These are phyloP conservation scores for Phaseolus lunatus DNA, from an alignment of 306 rosid species.

Conservation along the genomic window DNA sequence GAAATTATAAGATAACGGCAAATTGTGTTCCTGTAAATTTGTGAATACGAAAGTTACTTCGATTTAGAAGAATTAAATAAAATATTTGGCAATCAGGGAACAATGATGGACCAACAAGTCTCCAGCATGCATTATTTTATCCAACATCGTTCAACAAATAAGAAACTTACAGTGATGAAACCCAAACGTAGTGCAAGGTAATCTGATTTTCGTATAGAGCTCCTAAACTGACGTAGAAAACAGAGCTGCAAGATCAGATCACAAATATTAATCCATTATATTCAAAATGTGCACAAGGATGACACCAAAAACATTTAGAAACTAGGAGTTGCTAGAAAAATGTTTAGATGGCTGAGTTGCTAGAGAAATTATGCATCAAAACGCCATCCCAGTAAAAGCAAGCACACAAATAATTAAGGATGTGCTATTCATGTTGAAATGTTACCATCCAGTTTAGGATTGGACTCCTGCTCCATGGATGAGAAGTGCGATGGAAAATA, in stretches of 20 bases:
- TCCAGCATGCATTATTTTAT: not conserved
- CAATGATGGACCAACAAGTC: not conserved
- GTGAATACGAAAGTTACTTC: slow-evolving; percentile 12
- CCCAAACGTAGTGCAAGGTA: slow-evolving; percentile 96
- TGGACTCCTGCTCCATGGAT: slow-evolving; percentile 97
- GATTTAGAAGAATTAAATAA: not conserved
- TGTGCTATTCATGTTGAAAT: slow-evolving; percentile 26
- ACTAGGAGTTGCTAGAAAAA: slow-evolving; percentile 27
- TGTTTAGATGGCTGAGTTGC: slow-evolving; percentile 23
- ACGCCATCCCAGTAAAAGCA: not conserved
- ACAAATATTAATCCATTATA: slow-evolving; percentile 36
- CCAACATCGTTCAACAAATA: not conserved
- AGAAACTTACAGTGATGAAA: slow-evolving; percentile 76
- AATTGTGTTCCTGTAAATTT: slow-evolving; percentile 75
- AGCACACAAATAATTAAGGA: not conserved
- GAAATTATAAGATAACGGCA: slow-evolving; percentile 83
- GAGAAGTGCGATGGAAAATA: slow-evolving; percentile 90
- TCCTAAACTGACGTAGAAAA: slow-evolving; percentile 87
- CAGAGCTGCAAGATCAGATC: slow-evolving; percentile 76
- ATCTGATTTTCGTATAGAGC: slow-evolving; percentile 82
- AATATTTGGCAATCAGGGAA: not conserved
- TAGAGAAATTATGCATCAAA: not conserved
- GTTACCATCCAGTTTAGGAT: slow-evolving; percentile 92
- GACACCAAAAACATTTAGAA: not conserved
- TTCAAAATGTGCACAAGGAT: not conserved